Evolutionary conservation across 352 stramenopile genomes (phyloP).

Genomic region (Phytopythium ostracodes): DNA sequence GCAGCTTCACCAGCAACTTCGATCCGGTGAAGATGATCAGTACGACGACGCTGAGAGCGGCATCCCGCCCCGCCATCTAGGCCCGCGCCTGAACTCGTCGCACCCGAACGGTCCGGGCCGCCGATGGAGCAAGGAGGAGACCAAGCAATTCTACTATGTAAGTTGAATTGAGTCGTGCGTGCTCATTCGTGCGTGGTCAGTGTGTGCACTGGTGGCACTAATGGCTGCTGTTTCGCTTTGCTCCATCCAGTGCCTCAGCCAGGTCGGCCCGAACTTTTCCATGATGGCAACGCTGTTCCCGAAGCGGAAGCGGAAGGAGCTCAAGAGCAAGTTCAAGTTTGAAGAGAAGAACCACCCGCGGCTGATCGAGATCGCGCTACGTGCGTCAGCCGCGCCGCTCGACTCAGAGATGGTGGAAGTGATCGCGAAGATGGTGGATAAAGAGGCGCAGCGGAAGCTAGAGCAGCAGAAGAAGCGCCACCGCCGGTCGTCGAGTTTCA

Average conservation of each 20-base stretch:
- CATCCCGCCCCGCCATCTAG: slow-evolving; percentile 28
- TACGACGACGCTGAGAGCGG: slow-evolving; percentile 20
- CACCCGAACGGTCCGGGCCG: slow-evolving; percentile 41
- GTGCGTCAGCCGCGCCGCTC: slow-evolving; percentile 61
- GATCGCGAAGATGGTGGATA: slow-evolving; percentile 76
- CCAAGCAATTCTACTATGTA: slow-evolving; percentile 87
- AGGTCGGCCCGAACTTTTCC: slow-evolving; percentile 82
- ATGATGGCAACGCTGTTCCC: slow-evolving; percentile 87
- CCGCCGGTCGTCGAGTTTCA: slow-evolving; percentile 9
- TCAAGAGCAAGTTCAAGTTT: slow-evolving; percentile 88
- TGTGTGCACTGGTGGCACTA: too few relatives aligned
- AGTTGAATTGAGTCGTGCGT: too few relatives aligned
- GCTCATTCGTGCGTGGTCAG: too few relatives aligned
- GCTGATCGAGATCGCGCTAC: slow-evolving; percentile 79
- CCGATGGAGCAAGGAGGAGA: slow-evolving; percentile 79
- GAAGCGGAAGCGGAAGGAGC: slow-evolving; percentile 72
- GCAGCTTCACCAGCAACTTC: slow-evolving; percentile 24
- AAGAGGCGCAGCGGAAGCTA: slow-evolving; percentile 53
- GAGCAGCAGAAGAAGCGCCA: slow-evolving; percentile 40
- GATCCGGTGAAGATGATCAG: slow-evolving; percentile 23
- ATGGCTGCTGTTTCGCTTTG: not conserved
- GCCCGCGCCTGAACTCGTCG: slow-evolving; percentile 33
- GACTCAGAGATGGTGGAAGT: slow-evolving; percentile 81
- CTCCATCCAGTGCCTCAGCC: slow-evolving; percentile 59
- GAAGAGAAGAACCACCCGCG: slow-evolving; percentile 75